These are phyloP conservation scores for Neopestalotiopsis rosae DNA, from an alignment of 2,329 filamentous ascomycete species.

Conservation along the genomic window DNA sequence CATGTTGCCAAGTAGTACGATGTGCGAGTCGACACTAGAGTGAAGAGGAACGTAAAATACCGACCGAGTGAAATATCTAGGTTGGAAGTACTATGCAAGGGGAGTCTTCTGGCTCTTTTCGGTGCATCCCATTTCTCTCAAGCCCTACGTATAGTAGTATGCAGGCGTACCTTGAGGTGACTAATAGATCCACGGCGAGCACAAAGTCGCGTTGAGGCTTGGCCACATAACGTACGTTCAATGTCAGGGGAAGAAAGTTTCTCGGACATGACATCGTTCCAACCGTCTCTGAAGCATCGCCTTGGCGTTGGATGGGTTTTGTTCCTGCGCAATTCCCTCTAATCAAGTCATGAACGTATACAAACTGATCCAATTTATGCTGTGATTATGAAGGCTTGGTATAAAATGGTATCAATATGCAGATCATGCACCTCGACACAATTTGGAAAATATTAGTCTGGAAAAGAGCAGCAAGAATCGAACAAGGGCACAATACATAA, in stretches of 20 bases:
- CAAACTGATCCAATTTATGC: not conserved
- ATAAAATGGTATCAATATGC: not conserved
- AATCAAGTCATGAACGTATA: not conserved
- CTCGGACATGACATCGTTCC: constrained; percentile 29
- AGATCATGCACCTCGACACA: not conserved
- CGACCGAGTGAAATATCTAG: not conserved
- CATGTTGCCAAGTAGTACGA: not conserved
- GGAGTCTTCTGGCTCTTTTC: not conserved
- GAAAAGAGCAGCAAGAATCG: not conserved
- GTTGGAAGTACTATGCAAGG: no score
- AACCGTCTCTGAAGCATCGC: not conserved
- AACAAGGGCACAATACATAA: not conserved
- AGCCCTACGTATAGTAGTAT: no score
- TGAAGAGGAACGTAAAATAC: constrained; percentile 25
- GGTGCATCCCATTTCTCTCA: not conserved
- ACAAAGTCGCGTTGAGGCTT: not conserved
- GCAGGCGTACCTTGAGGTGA: not conserved
- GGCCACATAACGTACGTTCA: not conserved
- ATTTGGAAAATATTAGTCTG: not conserved
- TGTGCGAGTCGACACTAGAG: not conserved
- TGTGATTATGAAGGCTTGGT: not conserved
- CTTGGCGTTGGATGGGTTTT: no score
- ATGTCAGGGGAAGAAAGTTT: constrained; percentile 16
- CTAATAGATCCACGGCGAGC: not conserved
- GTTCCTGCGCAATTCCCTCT: not conserved